Conservation (phyloP, 2,329 filamentous ascomycete species). For the Sporothrix humicola region DNA sequence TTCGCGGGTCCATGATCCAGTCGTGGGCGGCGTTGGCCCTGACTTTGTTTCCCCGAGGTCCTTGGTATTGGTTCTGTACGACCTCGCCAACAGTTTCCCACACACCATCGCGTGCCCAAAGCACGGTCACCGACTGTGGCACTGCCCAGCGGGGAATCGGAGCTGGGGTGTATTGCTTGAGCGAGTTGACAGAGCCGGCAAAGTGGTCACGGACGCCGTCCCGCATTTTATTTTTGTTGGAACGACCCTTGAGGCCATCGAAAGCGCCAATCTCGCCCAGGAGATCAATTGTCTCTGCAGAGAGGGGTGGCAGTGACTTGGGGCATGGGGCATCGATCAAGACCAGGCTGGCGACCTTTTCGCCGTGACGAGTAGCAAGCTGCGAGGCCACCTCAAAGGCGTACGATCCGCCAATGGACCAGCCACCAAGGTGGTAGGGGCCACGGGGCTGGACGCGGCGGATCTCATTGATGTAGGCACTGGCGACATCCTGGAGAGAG, state of each 20-base stretch:
- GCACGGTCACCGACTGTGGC: slow-evolving; percentile 18
- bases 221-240: slow-evolving; percentile 11
- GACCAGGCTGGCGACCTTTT: slow-evolving; percentile 14
- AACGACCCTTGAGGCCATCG: not conserved
- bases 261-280: slow-evolving; percentile 5
- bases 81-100: slow-evolving; percentile 31
- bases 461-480: not conserved
- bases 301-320: slow-evolving; percentile 1
- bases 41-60: not conserved
- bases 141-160: slow-evolving; percentile 13
- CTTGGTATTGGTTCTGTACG: slow-evolving; percentile 4
- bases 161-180: slow-evolving; percentile 21
- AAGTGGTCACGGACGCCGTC: slow-evolving; percentile 25
- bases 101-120: slow-evolving; percentile 31
- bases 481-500: slow-evolving; percentile 7
- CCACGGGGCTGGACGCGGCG: slow-evolving; percentile 18
- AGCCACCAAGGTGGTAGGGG: slow-evolving; percentile 20
- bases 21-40: slow-evolving; percentile 16
- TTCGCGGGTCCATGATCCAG: slow-evolving; percentile 29
- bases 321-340: slow-evolving; percentile 15
- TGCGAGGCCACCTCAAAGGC: slow-evolving; percentile 28
- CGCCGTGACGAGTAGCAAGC: not conserved
- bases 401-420: slow-evolving; percentile 25
- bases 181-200: slow-evolving; percentile 25
- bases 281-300: slow-evolving; percentile 17